Percentiles rank a stretch among this genome's conserved stretches.
phyloP scores from a whole-genome alignment of 441 rosid genomes.

The Euphorbia celastroides region DNA sequence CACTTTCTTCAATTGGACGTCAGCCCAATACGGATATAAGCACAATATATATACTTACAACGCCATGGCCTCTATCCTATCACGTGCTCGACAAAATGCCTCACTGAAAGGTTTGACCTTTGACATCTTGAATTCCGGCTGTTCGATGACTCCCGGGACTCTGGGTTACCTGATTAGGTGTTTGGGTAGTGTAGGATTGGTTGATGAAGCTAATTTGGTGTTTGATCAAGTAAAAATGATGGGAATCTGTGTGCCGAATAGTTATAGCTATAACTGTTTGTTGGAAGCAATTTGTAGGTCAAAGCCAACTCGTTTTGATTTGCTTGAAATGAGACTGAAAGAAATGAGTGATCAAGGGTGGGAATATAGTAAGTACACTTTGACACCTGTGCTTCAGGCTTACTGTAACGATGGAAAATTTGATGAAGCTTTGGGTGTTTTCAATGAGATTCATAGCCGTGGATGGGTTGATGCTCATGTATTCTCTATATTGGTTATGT shows the following conservation, averaged over 20 bases:
- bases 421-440: constrained; percentile 50
- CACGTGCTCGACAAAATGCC: constrained; percentile 92
- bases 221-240: constrained; percentile 53
- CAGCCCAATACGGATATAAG: constrained; percentile 52
- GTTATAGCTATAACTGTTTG: constrained; percentile 73
- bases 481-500: constrained; percentile 47
- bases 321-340: constrained; percentile 58
- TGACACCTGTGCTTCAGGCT: constrained; percentile 69
- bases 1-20: constrained; percentile 65
- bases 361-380: constrained; percentile 53
- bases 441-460: constrained; percentile 42
- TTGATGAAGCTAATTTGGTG: constrained; percentile 57
- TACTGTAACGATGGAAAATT: constrained; percentile 53
- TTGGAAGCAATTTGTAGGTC: constrained; percentile 64
- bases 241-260: constrained; percentile 67
- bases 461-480: constrained; percentile 73
- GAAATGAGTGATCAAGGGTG: constrained; percentile 65
- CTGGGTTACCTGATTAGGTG: constrained; percentile 79
- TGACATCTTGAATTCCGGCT: constrained; percentile 45
- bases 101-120: constrained; percentile 43
- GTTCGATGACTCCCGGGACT: constrained; percentile 71
- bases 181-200: constrained; percentile 62
- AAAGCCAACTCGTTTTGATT: constrained; percentile 40
- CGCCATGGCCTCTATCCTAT: constrained; percentile 81
- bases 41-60: constrained; percentile 70